Conservation (phyloP, 106 monocot genomes). For the Hemerocallis citrina region DNA sequence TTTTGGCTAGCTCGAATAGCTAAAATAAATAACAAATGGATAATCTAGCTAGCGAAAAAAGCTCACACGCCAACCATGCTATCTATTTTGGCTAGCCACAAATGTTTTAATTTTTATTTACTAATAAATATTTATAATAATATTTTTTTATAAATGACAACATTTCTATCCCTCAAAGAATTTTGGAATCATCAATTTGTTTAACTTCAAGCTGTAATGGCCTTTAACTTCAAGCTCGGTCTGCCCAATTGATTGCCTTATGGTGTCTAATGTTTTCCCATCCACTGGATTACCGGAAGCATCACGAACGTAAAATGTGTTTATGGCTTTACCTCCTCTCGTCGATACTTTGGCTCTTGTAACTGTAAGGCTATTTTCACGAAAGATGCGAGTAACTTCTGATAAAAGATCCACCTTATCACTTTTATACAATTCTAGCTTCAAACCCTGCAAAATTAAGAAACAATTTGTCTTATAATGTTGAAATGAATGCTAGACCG, state of each 20-base stretch:
- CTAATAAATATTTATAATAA: too few species aligned
- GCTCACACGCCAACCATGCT: too few species aligned
- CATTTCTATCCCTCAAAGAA: too few species aligned
- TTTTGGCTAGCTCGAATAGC: too few species aligned
- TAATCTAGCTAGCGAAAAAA: too few species aligned
- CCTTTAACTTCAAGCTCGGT: conserved; percentile 57
- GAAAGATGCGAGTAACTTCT: conserved; percentile 69
- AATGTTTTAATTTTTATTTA: too few species aligned
- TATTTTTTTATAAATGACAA: too few species aligned
- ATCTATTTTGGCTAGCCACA: too few species aligned
- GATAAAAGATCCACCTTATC: conserved; percentile 67
- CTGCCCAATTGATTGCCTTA: conserved; percentile 45
- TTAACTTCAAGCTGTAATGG: conserved; percentile 17
- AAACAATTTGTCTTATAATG: too few species aligned
- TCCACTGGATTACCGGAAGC: conserved; percentile 52
- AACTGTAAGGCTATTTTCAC: conserved; percentile 58
- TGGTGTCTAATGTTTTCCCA: conserved; percentile 38
- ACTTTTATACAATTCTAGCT: conserved; percentile 55
- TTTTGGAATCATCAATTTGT: too few species aligned
- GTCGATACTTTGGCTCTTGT: conserved; percentile 65
- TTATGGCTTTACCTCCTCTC: conserved; percentile 41
- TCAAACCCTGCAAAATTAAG: conserved; percentile 59
- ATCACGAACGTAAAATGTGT: conserved; percentile 70
- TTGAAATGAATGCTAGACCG: too few species aligned
- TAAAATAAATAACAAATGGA: too few species aligned